A percentile compares a stretch with the other conserved stretches of the same genome.
Evolutionary conservation across 2,329 filamentous ascomycete species (phyloP).

Genomic region (Zasmidium citrigriseum): DNA sequence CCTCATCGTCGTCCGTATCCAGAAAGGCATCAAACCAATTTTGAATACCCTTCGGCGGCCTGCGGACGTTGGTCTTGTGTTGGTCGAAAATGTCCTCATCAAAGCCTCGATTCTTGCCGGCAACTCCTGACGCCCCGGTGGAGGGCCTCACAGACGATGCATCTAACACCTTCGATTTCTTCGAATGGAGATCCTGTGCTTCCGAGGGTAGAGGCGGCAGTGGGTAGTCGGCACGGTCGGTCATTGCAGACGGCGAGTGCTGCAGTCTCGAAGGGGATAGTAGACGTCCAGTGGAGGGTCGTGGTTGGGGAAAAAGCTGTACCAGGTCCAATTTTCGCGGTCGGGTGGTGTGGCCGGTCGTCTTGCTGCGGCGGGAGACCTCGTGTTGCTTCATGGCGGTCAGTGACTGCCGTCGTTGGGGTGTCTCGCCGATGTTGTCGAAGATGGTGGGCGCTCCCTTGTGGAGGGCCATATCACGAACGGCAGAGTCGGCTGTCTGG

Average conservation of each 20-base stretch:
- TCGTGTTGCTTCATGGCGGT: slow-evolving; percentile 18
- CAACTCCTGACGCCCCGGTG: slow-evolving; percentile 9
- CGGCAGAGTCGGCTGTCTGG: slow-evolving; percentile 43
- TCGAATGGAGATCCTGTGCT: background rate
- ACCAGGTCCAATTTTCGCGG: slow-evolving; percentile 43
- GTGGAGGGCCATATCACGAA: slow-evolving; percentile 45
- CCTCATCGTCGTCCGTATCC: slow-evolving; percentile 30
- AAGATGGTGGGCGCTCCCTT: slow-evolving; percentile 37
- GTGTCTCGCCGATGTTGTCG: slow-evolving; percentile 21
- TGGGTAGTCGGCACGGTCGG: slow-evolving; percentile 37
- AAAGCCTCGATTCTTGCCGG: slow-evolving; percentile 20
- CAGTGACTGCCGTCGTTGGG: slow-evolving; percentile 11
- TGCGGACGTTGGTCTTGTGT: slow-evolving; percentile 49
- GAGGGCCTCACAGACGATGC: slow-evolving; percentile 10
- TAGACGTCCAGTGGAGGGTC: slow-evolving; percentile 25
- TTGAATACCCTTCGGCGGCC: slow-evolving; percentile 50
- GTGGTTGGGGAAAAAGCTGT: slow-evolving; percentile 41
- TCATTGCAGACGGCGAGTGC: slow-evolving; percentile 43
- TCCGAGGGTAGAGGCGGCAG: slow-evolving; percentile 9
- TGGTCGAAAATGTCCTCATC: slow-evolving; percentile 45
- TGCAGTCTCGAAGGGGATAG: slow-evolving; percentile 43
- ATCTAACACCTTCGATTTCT: background rate
- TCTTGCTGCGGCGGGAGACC: slow-evolving; percentile 24
- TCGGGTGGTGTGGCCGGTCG: slow-evolving; percentile 14
- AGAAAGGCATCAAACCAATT: slow-evolving; percentile 52